Evolutionary conservation across 805 yeast genomes (phyloP).

Genomic region (Hemisphaericaspora nanyangensis): DNA sequence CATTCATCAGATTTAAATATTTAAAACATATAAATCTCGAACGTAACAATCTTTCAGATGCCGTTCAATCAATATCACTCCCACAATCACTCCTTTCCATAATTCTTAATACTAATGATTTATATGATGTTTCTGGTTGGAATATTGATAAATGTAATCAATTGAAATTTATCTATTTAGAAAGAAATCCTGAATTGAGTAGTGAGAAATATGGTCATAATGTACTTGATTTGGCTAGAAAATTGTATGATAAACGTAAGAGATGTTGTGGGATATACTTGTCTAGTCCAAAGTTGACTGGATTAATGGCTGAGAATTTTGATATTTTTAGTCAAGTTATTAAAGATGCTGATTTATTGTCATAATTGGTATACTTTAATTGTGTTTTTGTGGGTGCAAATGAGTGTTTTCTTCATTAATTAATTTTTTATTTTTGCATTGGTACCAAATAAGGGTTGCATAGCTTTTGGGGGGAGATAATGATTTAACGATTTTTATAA

Average conservation of each 20-base stretch:
- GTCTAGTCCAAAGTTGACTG: neutral
- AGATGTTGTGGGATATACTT: neutral
- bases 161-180: constrained; percentile 1
- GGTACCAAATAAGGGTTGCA: too few species aligned
- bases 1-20: neutral
- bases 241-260: neutral
- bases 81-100: constrained; percentile 1
- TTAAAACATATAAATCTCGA: constrained; percentile 2
- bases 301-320: neutral
- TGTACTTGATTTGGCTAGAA: neutral
- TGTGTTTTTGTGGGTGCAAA: too few species aligned
- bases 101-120: neutral
- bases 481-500: too few species aligned
- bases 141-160: neutral
- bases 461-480: too few species aligned
- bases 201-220: neutral
- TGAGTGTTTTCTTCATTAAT: too few species aligned
- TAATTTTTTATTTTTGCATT: too few species aligned
- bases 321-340: constrained; percentile 1
- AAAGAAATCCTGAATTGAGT: constrained; percentile 1
- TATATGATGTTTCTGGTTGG: neutral
- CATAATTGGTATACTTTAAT: too few species aligned
- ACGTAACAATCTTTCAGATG: neutral
- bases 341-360: constrained; percentile 2
- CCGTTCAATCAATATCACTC: neutral